phyloP scores from a whole-genome alignment of 2,329 filamentous ascomycete species.

The Metarhizium guizhouense region DNA sequence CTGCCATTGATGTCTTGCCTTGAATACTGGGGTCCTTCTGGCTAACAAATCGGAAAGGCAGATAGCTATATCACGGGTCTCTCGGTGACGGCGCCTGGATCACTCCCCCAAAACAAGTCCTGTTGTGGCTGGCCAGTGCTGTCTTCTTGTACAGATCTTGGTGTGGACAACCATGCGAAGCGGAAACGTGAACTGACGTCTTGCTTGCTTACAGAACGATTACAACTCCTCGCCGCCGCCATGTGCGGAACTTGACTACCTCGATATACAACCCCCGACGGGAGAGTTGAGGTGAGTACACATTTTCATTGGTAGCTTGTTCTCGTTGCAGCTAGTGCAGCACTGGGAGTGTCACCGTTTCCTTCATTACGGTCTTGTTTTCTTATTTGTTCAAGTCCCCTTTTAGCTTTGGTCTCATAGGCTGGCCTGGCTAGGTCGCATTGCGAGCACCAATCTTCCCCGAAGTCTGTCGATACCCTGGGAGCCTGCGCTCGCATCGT shows the following conservation, averaged over 20 bases:
- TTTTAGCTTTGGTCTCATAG: neutral
- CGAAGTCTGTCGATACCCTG: neutral
- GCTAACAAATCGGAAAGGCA: slow-evolving; percentile 9
- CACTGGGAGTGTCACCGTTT: slow-evolving; percentile 7
- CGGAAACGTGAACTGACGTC: slow-evolving; percentile 14
- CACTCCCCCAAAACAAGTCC: slow-evolving; percentile 1
- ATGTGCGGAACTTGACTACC: slow-evolving; percentile 40
- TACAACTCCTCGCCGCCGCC: slow-evolving; percentile 44
- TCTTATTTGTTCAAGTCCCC: neutral
- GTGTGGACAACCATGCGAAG: slow-evolving; percentile 5
- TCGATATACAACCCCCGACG: slow-evolving; percentile 38
- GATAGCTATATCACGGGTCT: slow-evolving; percentile 3
- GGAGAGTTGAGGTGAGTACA: slow-evolving; percentile 46
- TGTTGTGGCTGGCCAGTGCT: slow-evolving; percentile 5
- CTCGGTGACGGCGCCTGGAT: slow-evolving; percentile 7
- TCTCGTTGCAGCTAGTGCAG: slow-evolving; percentile 8
- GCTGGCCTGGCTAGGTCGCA: neutral
- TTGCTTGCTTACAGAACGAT: slow-evolving; percentile 33
- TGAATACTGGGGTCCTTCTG: neutral
- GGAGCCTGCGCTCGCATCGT: neutral
- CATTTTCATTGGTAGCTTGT: slow-evolving; percentile 13
- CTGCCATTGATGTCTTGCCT: slow-evolving; percentile 11
- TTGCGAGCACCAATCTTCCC: neutral
- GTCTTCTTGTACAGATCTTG: slow-evolving; percentile 1
- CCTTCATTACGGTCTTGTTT: neutral